These are phyloP conservation scores for Aethionema arabicum DNA, from an alignment of 345 rosid species.

Conservation along the genomic window DNA sequence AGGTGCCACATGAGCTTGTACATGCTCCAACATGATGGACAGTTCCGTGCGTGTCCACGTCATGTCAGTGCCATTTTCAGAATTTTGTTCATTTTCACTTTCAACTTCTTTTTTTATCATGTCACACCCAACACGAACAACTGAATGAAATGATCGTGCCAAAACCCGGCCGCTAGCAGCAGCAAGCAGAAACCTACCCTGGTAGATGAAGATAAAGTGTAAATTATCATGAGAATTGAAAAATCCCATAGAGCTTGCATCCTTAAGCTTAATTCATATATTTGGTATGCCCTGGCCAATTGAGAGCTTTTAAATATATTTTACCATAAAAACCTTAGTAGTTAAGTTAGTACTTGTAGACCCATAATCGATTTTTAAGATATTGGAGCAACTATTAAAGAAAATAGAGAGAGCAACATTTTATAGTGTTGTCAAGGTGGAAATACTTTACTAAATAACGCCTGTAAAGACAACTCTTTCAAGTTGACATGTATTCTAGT, in stretches of 20 bases:
- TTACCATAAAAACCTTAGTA: background rate
- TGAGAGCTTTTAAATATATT: background rate
- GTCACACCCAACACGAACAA: conserved; percentile 77
- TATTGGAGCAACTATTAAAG: conserved; percentile 1
- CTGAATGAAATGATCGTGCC: conserved; percentile 85
- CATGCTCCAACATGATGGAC: conserved; percentile 96
- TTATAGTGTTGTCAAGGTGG: background rate
- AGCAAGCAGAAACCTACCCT: conserved; percentile 98
- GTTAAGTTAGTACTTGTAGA: background rate
- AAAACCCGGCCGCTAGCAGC: conserved; percentile 96
- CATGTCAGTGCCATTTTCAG: conserved; percentile 85
- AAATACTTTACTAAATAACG: no score
- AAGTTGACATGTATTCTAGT: background rate
- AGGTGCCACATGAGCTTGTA: conserved; percentile 99
- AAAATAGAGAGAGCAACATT: conserved; percentile 4
- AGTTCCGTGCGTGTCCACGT: conserved; percentile 86
- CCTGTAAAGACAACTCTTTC: no score
- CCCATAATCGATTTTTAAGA: background rate
- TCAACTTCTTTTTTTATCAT: conserved; percentile 78
- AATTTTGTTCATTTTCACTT: conserved; percentile 50
- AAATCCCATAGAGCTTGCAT: conserved; percentile 2
- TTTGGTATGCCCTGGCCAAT: background rate
- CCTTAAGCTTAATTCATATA: background rate
- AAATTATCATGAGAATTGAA: conserved; percentile 13
- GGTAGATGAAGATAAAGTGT: conserved; percentile 32